Percentiles rank a stretch among this genome's conserved stretches.
Evolutionary conservation across 305 asterid species (phyloP).

Genomic region (Fraxinus velutina): DNA sequence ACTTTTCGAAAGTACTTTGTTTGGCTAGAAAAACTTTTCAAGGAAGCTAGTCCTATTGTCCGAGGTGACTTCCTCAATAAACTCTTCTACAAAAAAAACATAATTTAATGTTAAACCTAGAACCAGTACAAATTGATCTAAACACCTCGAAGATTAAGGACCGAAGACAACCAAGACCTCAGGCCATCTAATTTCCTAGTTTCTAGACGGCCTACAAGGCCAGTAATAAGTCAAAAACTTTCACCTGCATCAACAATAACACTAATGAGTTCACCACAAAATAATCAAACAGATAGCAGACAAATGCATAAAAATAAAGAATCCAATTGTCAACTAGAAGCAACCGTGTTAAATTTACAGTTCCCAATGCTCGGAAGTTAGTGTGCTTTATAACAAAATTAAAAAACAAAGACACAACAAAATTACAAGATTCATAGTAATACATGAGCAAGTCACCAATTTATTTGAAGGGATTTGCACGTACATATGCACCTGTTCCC

Average conservation of each 20-base stretch:
- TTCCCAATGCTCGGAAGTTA: background rate
- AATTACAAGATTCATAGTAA: background rate
- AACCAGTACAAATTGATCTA: background rate
- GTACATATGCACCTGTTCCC: background rate
- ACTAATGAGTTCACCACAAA: background rate
- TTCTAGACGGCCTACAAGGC: background rate
- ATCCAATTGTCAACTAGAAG: background rate
- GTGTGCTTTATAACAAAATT: background rate
- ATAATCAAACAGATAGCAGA: background rate
- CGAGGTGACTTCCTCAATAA: background rate
- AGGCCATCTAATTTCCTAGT: background rate
- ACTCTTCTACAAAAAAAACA: background rate
- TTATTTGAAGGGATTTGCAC: background rate
- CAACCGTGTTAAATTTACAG: background rate
- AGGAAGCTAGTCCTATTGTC: background rate
- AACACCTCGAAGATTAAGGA: background rate
- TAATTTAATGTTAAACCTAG: background rate
- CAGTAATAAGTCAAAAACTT: background rate
- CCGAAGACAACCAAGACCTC: background rate
- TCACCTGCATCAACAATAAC: background rate
- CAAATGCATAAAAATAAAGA: background rate
- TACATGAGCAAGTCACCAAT: background rate
- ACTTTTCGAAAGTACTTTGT: background rate
- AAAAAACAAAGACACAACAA: background rate
- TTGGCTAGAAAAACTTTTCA: background rate